Conservation (phyloP, 208 protist species). For the Trypanosoma caninum region DNA sequence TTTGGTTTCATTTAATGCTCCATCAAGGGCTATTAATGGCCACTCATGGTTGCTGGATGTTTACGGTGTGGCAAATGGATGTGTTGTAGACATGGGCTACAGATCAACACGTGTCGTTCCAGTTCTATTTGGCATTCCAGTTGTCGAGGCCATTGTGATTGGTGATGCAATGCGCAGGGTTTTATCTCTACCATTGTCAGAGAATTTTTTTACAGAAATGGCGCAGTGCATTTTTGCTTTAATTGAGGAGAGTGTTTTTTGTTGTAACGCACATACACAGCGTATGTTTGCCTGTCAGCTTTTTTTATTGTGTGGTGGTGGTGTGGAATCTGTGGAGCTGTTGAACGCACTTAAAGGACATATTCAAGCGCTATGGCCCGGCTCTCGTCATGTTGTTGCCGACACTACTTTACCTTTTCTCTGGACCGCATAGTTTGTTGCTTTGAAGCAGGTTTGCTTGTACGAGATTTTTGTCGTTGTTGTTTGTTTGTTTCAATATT, state of each 20-base stretch:
- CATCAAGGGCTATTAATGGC: background rate
- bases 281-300: background rate
- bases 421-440: background rate
- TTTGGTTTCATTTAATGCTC: background rate
- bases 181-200: background rate
- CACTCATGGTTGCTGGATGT: constrained; percentile 13
- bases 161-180: constrained; percentile 1
- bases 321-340: background rate
- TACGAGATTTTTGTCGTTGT: constrained; percentile 2
- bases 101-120: constrained; percentile 29
- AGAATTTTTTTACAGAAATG: background rate
- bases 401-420: background rate
- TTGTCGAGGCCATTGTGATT: constrained; percentile 15
- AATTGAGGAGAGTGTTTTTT: constrained; percentile 3
- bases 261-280: constrained; percentile 14
- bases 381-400: background rate
- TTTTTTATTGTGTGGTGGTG: constrained; percentile 12
- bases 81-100: constrained; percentile 37
- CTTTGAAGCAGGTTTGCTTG: background rate
- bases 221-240: constrained; percentile 1
- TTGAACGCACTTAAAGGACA: background rate
- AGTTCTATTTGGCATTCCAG: constrained; percentile 10
- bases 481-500: background rate
- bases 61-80: constrained; percentile 12
- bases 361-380: background rate